Base-by-base conservation (phyloP, 148 eudicot genomes). In the Chenopodium suecicum region DNA sequence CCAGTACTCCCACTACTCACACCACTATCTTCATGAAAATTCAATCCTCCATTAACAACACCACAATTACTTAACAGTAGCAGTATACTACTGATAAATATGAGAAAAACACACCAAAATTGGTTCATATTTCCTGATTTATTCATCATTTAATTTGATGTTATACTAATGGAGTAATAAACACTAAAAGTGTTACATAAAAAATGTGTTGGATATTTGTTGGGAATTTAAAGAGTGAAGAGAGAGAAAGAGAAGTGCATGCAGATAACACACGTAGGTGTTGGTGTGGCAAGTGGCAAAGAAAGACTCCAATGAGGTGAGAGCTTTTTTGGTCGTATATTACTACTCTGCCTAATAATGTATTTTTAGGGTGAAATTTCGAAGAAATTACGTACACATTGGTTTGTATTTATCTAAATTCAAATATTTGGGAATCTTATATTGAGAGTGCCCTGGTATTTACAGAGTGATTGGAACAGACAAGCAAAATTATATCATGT, bases 231-330 rank as follows among this genome's bases (percentile, higher is more conserved):
- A 73, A 67, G 19, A 34, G 16, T 17, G 29, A 29, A 12, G 44
- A 25, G 22, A 41, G n/a, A 63, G 31, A 73, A 19, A 73, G 34
- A 69, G 74, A 73, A 77, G 84, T 89, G 91, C 91, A 83, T 88
- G 81, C 81, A 82, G 41, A 78, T 46, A 86, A 87, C 88, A 91
- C 90, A 91, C 90, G 90, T 88, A 80, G 65, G 32, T 78, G 73
- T 37, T 25, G 16, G 25, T 87, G 86, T 73, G 88, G 83, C 74
- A 75, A 69, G 32, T 74, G 74, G 58, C 32, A n/a, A 73, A 0
- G 8, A 14, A 23, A 73, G 58, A 23, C 25, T 17, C 47, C 41
- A 63, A 27, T 70, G 34, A 70, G 56, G 56, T 27, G 46, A 13
- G 44, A 2, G 31, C 60, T 4, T 48, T 62, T 62, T 62, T 62